These are phyloP conservation scores for Aspergillus fischeri DNA, from an alignment of 2,329 filamentous ascomycete species.

Conservation along the genomic window DNA sequence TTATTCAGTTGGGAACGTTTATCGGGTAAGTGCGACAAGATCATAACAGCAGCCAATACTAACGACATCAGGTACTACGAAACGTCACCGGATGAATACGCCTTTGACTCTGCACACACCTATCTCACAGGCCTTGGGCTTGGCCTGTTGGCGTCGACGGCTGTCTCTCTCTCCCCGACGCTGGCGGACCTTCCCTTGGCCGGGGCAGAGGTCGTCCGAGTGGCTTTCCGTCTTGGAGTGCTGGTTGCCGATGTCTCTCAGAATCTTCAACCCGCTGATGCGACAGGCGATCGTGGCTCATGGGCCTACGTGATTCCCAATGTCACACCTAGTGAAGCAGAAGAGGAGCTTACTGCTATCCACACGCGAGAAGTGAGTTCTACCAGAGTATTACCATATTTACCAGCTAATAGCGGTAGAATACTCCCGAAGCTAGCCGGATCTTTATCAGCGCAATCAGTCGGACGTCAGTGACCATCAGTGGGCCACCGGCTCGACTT, in stretches of 20 bases:
- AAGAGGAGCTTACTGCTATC: too few species aligned
- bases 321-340: too few species aligned
- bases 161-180: conserved; percentile 38
- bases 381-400: too few species aligned
- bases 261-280: too few species aligned
- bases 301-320: too few species aligned
- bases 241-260: conserved; percentile 10
- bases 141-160: conserved; percentile 43
- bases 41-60: too few species aligned
- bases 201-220: conserved; percentile 41
- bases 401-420: too few species aligned
- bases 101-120: conserved; percentile 1
- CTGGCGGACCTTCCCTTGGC: conserved; percentile 37
- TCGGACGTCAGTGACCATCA: conserved; percentile 12
- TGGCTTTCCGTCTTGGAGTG: conserved; percentile 48
- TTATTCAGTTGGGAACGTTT: conserved; percentile 39
- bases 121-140: conserved; percentile 39
- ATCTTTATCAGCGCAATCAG: too few species aligned
- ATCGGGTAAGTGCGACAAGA: conserved; percentile 39
- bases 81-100: neutral
- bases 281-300: too few species aligned
- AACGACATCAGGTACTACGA: conserved; percentile 8
- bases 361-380: too few species aligned
- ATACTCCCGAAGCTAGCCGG: too few species aligned
- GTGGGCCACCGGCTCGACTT: conserved; percentile 23